Evolutionary conservation across 1,284 basidiomycete species (phyloP), one percentile per base, ranked within the genome.

Genomic region (Moesziomyces sp.): DNA sequence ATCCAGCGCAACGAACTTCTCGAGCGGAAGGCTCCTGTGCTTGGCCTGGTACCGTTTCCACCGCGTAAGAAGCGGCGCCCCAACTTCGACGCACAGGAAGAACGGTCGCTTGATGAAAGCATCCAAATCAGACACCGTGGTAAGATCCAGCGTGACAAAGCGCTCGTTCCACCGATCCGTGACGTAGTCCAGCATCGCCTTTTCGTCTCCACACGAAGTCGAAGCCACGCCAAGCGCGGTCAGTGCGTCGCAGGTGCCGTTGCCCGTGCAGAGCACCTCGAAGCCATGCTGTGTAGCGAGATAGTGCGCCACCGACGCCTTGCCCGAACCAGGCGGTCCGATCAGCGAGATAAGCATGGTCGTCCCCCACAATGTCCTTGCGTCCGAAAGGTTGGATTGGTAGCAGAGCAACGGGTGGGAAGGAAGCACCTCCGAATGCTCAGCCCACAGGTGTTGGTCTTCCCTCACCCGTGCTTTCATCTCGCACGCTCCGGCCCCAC

Each of bases 101-200:
- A 94, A 98, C 0, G 96, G 96, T 10, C 97, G 87, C 81, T 91
- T 94, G 42, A 90, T 84, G 80, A 97, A 98, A 47, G 88, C 86
- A 44, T 95, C 87, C 18, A 90, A 79, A n/a, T 89, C 87, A 0
- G 67, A 64, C 30, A 85, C 85, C 0, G 88, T 89, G 50, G 84
- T 82, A 21, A 97, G 84, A 79, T 93, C 91, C 7, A 88, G 87
- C 0, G 94, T 97, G 30, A 98, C 94, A 79, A 91, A 93, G 74
- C 92, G 86, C 3, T 87, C 83, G 45, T 87, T 88, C 97, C 96
- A 99, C 74, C 92, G 88, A 64, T 87, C 88, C 4, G 97, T 99
- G 10, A 91, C 89, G 83, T 91, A 88, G 73, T 91, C 88, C 40
- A 99, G 87, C 58, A 97, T 85, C 4, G 87, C 85, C 21, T 85